Conservation (phyloP, 1,284 basidiomycete genomes). For the Cryptococcus floricola region DNA sequence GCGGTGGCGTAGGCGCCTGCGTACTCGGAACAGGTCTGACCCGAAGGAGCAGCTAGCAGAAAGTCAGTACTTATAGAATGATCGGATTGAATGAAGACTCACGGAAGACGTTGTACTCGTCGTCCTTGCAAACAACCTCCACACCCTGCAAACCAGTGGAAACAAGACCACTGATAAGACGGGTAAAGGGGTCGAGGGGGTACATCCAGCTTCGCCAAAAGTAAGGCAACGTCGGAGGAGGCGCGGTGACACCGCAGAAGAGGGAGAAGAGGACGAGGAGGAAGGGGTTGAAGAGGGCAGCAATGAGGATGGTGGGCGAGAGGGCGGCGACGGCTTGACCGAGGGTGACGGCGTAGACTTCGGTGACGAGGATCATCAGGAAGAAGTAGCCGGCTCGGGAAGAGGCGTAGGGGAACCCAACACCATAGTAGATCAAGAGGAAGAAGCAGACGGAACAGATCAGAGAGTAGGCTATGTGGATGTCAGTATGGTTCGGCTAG, state of each 20-base stretch:
- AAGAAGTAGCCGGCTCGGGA: slow-evolving; percentile 39
- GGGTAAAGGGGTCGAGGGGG: slow-evolving; percentile 58
- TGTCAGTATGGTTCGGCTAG: slow-evolving; percentile 2
- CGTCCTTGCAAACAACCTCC: slow-evolving; percentile 60
- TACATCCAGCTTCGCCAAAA: slow-evolving; percentile 67
- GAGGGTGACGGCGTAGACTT: slow-evolving; percentile 70
- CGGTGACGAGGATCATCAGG: slow-evolving; percentile 68
- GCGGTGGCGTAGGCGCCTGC: slow-evolving; percentile 62
- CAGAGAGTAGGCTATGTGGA: slow-evolving; percentile 44
- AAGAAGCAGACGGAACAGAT: slow-evolving; percentile 71
- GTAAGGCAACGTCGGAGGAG: slow-evolving; percentile 55
- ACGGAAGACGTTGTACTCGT: slow-evolving; percentile 66
- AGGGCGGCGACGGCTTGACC: slow-evolving; percentile 69
- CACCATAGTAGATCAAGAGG: slow-evolving; percentile 53
- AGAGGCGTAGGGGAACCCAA: slow-evolving; percentile 34
- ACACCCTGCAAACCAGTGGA: slow-evolving; percentile 76
- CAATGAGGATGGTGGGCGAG: slow-evolving; percentile 60
- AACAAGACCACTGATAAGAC: slow-evolving; percentile 66
- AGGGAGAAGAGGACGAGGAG: slow-evolving; percentile 63
- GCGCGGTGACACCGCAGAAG: slow-evolving; percentile 79
- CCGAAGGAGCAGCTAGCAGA: slow-evolving; percentile 63
- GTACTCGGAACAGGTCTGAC: slow-evolving; percentile 70
- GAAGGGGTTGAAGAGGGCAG: slow-evolving; percentile 69
- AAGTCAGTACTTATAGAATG: neutral
- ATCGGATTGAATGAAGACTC: slow-evolving; percentile 5